Evolutionary conservation across 371 early-diverging fungal genomes (phyloP).

Genomic region (Lichtheimia ornata): DNA sequence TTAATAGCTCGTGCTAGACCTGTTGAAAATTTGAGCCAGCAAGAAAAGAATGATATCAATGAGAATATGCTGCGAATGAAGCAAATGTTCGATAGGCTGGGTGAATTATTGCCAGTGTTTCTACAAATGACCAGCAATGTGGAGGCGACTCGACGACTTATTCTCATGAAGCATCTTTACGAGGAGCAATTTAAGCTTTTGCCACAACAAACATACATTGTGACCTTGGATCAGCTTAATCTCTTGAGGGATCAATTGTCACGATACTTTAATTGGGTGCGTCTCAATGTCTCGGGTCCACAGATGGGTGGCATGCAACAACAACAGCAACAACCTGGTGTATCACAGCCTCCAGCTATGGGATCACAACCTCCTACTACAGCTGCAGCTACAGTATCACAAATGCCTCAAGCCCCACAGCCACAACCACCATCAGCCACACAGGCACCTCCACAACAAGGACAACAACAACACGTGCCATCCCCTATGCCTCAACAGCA

Average conservation of each 20-base stretch:
- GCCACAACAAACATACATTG: constrained; percentile 46
- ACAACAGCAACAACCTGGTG: constrained; percentile 11
- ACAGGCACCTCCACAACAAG: constrained; percentile 26
- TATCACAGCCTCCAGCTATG: constrained; percentile 3
- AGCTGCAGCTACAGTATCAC: background rate
- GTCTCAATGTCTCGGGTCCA: constrained; percentile 26
- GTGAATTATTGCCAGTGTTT: constrained; percentile 45
- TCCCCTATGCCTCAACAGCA: constrained; percentile 6
- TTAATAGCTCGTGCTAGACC: constrained; percentile 26
- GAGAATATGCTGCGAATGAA: constrained; percentile 42
- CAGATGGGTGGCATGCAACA: constrained; percentile 19
- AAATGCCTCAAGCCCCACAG: constrained; percentile 17
- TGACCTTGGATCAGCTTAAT: constrained; percentile 44
- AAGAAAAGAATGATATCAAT: constrained; percentile 50
- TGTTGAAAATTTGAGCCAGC: constrained; percentile 37
- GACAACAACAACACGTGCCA: constrained; percentile 21
- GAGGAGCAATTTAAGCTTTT: constrained; percentile 56
- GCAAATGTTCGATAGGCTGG: constrained; percentile 49
- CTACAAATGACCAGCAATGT: constrained; percentile 39
- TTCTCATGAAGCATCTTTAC: constrained; percentile 63
- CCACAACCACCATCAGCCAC: constrained; percentile 14
- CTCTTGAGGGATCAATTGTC: constrained; percentile 54
- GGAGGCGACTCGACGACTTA: constrained; percentile 52
- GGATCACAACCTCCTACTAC: constrained; percentile 1
- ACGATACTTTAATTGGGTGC: constrained; percentile 50